Evolutionary conservation across 1,139 yeast genomes (phyloP), one percentile per base, ranked within the genome.

Genomic region (Candida anutae): DNA sequence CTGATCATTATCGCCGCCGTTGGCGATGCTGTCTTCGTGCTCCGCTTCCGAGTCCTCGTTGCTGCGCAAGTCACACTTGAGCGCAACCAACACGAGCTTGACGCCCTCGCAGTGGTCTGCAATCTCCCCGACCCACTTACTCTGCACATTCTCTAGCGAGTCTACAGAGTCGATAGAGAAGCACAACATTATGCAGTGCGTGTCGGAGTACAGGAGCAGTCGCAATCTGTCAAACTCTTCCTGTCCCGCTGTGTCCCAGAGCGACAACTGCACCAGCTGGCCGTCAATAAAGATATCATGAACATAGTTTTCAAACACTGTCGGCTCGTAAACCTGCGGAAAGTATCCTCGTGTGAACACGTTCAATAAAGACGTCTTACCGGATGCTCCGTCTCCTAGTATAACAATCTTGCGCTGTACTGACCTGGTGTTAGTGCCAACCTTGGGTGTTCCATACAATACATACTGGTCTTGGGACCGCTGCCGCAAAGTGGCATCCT

Each of bases 201-300:
- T 90, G 52, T 90, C 98, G 13, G 93, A 78, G 54, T 90, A 90
- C 23, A 94, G 80, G 39, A 88, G 64, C 2, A 95, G 82, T 50
- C 97, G 73, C 49, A 88, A 66, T 37, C 96, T 69, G 53, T 90
- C 98, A 48, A 88, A 90, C 59, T 90, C 98, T 59, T 90, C 98
- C 62, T 90, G 98, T 5, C 98, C 98, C 4, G 98, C 98, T 5
- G 98, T 90, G 52, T 90, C 98, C 98, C 98, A 90, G 32, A 90
- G 65, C 16, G 96, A 85, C 37, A 90, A 62, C 48, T 88, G 94
- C 45, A 90, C 83, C 28, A 93, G 87, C 53, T 85, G 88, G 26
- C 93, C 93, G 53, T 90, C 98, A 34, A 90, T 87, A 58, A 84
- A 90, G 39, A 90, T 88, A 53, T 90, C 98, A 58, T 90, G 98